These are phyloP conservation scores for Nepenthes gracilis DNA, from an alignment of 148 eudicot genomes.

Conservation along the genomic window DNA sequence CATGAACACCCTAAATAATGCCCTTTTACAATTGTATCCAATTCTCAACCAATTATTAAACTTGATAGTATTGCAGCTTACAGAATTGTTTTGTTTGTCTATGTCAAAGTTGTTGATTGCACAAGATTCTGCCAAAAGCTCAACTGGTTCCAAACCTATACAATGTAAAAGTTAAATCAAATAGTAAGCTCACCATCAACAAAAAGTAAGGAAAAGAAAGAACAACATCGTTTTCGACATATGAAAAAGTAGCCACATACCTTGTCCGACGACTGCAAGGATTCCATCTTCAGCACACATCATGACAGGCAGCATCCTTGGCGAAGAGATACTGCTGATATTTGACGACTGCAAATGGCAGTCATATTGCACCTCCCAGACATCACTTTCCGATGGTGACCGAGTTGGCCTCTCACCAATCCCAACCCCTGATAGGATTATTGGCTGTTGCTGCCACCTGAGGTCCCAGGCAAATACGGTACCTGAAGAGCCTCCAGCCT, in stretches of 20 bases:
- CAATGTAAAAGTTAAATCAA: background rate
- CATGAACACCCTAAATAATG: background rate
- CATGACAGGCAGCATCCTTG: slow-evolving; percentile 71
- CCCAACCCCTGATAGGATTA: slow-evolving; percentile 64
- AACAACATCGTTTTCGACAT: background rate
- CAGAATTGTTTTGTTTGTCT: slow-evolving; percentile 63
- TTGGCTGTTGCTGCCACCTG: slow-evolving; percentile 80
- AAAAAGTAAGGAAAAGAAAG: background rate
- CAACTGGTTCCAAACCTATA: slow-evolving; percentile 52
- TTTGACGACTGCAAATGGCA: slow-evolving; percentile 48
- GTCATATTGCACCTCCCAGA: slow-evolving; percentile 93
- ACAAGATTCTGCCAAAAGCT: slow-evolving; percentile 77
- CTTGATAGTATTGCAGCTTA: slow-evolving; percentile 10
- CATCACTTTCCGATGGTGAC: slow-evolving; percentile 69
- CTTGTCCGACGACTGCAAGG: slow-evolving; percentile 75
- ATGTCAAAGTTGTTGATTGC: slow-evolving; percentile 78
- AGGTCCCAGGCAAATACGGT: slow-evolving; percentile 91
- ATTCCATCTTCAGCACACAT: slow-evolving; percentile 96
- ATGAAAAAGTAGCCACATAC: slow-evolving; percentile 19
- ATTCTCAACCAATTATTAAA: background rate
- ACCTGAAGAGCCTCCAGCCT: slow-evolving; percentile 97
- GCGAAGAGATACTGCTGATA: slow-evolving; percentile 37
- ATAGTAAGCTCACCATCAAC: background rate
- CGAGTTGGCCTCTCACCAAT: slow-evolving; percentile 24
- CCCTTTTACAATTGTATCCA: too few relatives aligned